Percentiles rank a stretch among this genome's conserved stretches.
phyloP scores from a whole-genome alignment of 2,329 filamentous ascomycete genomes.

The Acrocalymma vagum region DNA sequence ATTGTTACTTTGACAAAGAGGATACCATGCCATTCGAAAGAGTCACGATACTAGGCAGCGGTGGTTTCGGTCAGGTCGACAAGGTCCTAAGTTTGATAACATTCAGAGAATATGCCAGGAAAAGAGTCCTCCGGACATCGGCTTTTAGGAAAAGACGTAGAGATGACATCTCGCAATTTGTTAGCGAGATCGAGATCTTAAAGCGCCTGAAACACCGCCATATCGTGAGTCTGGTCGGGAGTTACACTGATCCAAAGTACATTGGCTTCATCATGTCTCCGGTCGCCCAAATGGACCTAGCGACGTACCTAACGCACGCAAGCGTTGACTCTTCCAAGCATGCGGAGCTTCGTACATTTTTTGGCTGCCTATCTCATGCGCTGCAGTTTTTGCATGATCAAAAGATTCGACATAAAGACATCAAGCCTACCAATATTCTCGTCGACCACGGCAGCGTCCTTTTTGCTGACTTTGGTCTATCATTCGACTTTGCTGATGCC shows the following conservation, averaged over 20 bases:
- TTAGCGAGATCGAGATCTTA: slow-evolving; percentile 34
- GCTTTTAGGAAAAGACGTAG: slow-evolving; percentile 11
- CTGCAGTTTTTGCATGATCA: slow-evolving; percentile 27
- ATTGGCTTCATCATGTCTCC: slow-evolving; percentile 41
- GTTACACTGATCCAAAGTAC: slow-evolving; percentile 40
- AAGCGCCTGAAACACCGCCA: slow-evolving; percentile 32
- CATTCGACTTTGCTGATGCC: slow-evolving; percentile 18
- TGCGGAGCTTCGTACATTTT: slow-evolving; percentile 19
- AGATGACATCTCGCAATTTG: slow-evolving; percentile 26
- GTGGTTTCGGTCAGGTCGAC: slow-evolving; percentile 32
- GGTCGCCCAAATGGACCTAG: slow-evolving; percentile 31
- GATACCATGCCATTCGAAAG: slow-evolving; percentile 25
- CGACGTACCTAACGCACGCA: slow-evolving; percentile 17
- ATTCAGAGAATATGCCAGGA: slow-evolving; percentile 33
- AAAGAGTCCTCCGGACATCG: slow-evolving; percentile 26
- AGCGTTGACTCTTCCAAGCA: slow-evolving; percentile 7
- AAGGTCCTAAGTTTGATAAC: slow-evolving; percentile 27
- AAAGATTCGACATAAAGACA: slow-evolving; percentile 29
- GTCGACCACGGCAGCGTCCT: slow-evolving; percentile 25
- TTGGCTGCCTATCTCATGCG: slow-evolving; percentile 33
- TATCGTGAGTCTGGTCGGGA: slow-evolving; percentile 29
- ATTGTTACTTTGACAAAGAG: slow-evolving; percentile 28
- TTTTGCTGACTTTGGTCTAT: slow-evolving; percentile 39
- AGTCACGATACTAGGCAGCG: slow-evolving; percentile 25
- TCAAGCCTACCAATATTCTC: slow-evolving; percentile 30